phyloP scores from a whole-genome alignment of 2,329 filamentous ascomycete species.

The Eurotiales sp. region DNA sequence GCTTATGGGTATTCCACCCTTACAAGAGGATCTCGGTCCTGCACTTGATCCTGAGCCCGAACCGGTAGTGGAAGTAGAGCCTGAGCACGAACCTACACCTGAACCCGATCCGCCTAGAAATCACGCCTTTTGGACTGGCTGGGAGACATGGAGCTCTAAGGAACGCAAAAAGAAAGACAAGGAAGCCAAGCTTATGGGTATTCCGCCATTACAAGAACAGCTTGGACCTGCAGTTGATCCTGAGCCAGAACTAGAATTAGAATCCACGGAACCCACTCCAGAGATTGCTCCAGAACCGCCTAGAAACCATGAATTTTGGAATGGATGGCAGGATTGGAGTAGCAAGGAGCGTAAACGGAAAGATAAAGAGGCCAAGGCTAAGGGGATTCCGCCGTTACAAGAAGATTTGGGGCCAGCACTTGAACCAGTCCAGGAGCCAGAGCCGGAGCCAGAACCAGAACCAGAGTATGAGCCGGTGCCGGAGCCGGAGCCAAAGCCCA shows the following conservation, averaged over 20 bases:
- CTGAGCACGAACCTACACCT: conserved; percentile 28
- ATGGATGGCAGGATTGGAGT: conserved; percentile 12
- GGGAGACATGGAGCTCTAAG: conserved; percentile 16
- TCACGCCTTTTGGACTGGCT: conserved; percentile 14
- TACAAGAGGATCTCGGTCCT: conserved; percentile 17
- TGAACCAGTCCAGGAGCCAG: conserved; percentile 11
- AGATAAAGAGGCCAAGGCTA: conserved; percentile 13
- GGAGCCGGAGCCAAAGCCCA: conserved; percentile 29
- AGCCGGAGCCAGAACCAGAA: conserved; percentile 11
- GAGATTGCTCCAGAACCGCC: conserved; percentile 17
- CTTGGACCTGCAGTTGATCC: conserved; percentile 8
- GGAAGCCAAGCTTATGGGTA: conserved; percentile 28
- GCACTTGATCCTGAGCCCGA: conserved; percentile 27
- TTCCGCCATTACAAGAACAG: conserved; percentile 18
- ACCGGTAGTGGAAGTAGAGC: conserved; percentile 29
- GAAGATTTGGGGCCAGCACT: conserved; percentile 14
- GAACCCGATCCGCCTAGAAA: conserved; percentile 25
- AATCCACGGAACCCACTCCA: neutral
- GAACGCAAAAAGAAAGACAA: conserved; percentile 36
- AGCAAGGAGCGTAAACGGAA: conserved; percentile 8
- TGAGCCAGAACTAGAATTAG: conserved; percentile 2
- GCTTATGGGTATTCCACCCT: conserved; percentile 7
- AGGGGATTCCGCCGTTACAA: conserved; percentile 12
- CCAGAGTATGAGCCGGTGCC: conserved; percentile 27
- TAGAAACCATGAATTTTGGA: conserved; percentile 10